phyloP scores from a whole-genome alignment of 164 flowering plant genomes.

The Sedum album region DNA sequence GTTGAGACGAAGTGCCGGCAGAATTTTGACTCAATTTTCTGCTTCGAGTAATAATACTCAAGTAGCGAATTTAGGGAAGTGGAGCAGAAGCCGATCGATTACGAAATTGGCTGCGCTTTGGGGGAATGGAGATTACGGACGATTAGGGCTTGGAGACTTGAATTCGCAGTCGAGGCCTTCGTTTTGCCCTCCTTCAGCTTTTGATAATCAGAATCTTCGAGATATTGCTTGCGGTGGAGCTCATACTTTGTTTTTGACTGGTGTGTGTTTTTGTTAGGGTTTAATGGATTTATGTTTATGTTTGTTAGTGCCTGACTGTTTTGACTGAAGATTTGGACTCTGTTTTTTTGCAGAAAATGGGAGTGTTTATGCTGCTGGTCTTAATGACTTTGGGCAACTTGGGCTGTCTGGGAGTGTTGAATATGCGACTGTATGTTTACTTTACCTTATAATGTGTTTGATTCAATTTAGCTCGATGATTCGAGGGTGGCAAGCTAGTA shows the following conservation, averaged over 20 bases:
- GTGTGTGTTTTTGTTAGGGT: no score
- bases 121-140: constrained; percentile 18
- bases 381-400: constrained; percentile 94
- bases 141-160: constrained; percentile 66
- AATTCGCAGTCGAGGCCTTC: constrained; percentile 68
- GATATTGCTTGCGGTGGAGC: constrained; percentile 91
- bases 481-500: no score
- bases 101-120: background rate
- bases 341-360: constrained; percentile 53
- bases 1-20: background rate
- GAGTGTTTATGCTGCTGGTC: constrained; percentile 76
- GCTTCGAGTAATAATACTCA: background rate
- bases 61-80: background rate
- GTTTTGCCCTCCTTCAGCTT: constrained; percentile 38
- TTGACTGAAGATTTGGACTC: constrained; percentile 8
- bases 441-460: constrained; percentile 5
- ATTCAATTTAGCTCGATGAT: no score
- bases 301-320: background rate
- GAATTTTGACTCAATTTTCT: background rate
- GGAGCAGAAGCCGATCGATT: background rate
- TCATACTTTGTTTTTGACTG: constrained; percentile 84
- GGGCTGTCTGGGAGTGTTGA: constrained; percentile 39
- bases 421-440: constrained; percentile 45
- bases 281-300: no score
- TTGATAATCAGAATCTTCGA: constrained; percentile 28